A percentile compares a stretch with the other conserved stretches of the same genome.
Evolutionary conservation across 805 yeast genomes (phyloP).

Genomic region (Candida broadrunensis): DNA sequence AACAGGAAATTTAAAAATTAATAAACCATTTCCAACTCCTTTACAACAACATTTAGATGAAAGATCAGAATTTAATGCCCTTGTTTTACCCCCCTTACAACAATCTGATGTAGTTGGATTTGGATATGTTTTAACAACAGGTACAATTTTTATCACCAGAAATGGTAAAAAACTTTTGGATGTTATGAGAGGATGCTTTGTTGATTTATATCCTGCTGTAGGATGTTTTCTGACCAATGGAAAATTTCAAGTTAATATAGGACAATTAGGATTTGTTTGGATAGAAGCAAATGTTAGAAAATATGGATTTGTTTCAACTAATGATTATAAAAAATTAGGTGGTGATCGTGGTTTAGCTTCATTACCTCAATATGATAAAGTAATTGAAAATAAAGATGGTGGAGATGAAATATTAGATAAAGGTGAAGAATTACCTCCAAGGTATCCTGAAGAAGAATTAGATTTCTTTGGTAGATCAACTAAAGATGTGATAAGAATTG

Average conservation of each 20-base stretch:
- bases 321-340: conserved; percentile 31
- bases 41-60: conserved; percentile 40
- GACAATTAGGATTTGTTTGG: conserved; percentile 46
- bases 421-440: conserved; percentile 73
- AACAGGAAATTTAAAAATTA: conserved; percentile 65
- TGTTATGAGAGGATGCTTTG: conserved; percentile 45
- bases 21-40: conserved; percentile 56
- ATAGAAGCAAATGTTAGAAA: conserved; percentile 52
- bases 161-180: conserved; percentile 55
- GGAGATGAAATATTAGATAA: conserved; percentile 60
- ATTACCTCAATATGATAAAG: conserved; percentile 39
- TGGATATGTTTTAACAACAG: conserved; percentile 47
- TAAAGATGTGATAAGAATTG: conserved; percentile 17
- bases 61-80: conserved; percentile 41
- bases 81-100: conserved; percentile 47
- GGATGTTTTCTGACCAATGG: conserved; percentile 48
- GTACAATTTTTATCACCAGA: conserved; percentile 52
- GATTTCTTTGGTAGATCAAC: conserved; percentile 55
- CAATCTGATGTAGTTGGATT: conserved; percentile 57
- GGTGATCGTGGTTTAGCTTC: conserved; percentile 40
- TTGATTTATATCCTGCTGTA: conserved; percentile 52
- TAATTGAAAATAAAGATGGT: conserved; percentile 21
- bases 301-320: conserved; percentile 53
- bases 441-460: conserved; percentile 60
- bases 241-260: conserved; percentile 40